Evolutionary conservation across 768 basidiomycete genomes (phyloP), one percentile per base, ranked within the genome.

Genomic region (Termitomyces sp.): DNA sequence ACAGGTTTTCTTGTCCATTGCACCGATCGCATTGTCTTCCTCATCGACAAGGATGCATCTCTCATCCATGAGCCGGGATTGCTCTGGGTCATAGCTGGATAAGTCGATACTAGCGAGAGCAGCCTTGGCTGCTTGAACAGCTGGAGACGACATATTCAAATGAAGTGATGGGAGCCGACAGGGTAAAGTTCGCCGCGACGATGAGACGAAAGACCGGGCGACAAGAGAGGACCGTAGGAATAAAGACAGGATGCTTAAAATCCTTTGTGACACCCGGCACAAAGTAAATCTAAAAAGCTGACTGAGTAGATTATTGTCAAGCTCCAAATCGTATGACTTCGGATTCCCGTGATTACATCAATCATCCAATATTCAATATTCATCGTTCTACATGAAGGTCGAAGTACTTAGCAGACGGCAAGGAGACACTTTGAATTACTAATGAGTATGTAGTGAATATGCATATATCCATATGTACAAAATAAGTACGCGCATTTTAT

Each of bases 1-100:
- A 95, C 96, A 98, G 22, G 92, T 95, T 77, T 98, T 99, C 80
- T 99, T 99, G 73, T 94, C 92, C 60, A 87, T 80, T 26, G 93
- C 89, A 26, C 94, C 94, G 49, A 94, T 86, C 18, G 87, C 84
- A 34, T 81, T 82, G 70, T 96, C 94, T 55, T 95, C 71, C 69
- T 93, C 90, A 68, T 95, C 91, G 33, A 95, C 92, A 43, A 96
- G 81, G 69, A 96, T 95, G 66, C 95, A 95, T 55, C 86, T 79
- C 74, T 99, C 97, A 65, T 95, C 92, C 97, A 99, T 99, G 57
- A 99, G 80, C 60, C 88, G 82, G 36, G 93, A 92, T 70, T 98
- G 96, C 67, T 94, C 93, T 12, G 89, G 82, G 70, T 98, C 95
- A 81, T 98, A 98, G 60, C 69, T 80, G 18, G 85, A 84, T 44